Conservation (phyloP, 306 rosid genomes). For the Oemleria cerasiformis region DNA sequence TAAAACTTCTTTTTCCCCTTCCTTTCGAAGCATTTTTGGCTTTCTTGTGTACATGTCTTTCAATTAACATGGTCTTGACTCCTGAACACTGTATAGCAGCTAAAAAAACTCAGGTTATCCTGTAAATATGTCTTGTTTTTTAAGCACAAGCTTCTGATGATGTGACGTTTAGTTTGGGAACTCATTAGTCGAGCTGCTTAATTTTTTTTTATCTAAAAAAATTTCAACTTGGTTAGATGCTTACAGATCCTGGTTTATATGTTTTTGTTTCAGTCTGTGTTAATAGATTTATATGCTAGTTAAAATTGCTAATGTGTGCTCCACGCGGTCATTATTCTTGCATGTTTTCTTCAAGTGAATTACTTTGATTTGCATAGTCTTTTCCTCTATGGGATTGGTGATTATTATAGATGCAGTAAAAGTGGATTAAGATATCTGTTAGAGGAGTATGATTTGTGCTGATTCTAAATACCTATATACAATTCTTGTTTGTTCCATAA, state of each 20-base stretch:
- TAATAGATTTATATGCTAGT: not conserved
- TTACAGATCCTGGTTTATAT: not conserved
- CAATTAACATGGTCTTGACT: not conserved
- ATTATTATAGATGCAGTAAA: not conserved
- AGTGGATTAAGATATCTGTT: not conserved
- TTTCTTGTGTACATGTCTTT: not conserved
- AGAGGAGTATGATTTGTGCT: not conserved
- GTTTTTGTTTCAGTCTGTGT: not conserved
- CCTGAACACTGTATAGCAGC: not conserved
- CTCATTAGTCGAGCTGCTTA: not conserved
- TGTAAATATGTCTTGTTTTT: not conserved
- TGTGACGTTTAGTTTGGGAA: not conserved
- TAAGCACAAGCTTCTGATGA: not conserved
- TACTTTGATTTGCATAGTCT: not conserved
- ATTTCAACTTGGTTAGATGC: slow-evolving; percentile 1
- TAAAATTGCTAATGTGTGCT: not conserved
- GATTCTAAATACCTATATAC: slow-evolving; percentile 12
- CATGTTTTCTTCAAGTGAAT: not conserved
- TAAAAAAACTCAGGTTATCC: not conserved
- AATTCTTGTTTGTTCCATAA: slow-evolving; percentile 26
- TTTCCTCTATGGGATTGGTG: not conserved
- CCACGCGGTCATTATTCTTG: not conserved
- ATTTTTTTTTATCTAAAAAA: not conserved
- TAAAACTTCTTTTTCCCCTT: not conserved
- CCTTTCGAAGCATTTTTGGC: not conserved